These are phyloP conservation scores for Apiospora aurea DNA, from an alignment of 2,329 filamentous ascomycete genomes.

Conservation along the genomic window DNA sequence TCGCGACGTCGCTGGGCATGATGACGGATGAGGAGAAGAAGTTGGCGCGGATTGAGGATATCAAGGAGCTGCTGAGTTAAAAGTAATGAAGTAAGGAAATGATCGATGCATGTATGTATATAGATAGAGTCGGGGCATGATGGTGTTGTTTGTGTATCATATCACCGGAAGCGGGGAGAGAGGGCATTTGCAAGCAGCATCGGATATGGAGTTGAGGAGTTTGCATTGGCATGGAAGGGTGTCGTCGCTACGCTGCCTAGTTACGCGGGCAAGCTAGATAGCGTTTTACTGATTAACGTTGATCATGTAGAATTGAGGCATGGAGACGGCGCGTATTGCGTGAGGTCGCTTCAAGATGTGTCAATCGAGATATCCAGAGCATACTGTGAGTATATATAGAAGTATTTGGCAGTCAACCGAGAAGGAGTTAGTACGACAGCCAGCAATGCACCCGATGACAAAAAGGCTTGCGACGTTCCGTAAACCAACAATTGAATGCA, in stretches of 20 bases:
- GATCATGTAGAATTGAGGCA: neutral
- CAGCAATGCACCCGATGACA: no score
- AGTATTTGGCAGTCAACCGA: no score
- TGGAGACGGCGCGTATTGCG: neutral
- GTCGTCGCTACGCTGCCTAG: neutral
- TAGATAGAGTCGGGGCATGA: neutral
- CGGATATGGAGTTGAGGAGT: conserved; percentile 2
- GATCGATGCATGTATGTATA: neutral
- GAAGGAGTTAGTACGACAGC: no score
- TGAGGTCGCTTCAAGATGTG: no score
- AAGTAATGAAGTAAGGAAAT: neutral
- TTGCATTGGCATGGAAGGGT: neutral
- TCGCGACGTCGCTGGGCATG: conserved; percentile 93
- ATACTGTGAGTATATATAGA: no score
- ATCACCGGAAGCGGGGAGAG: neutral
- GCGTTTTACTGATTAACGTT: neutral
- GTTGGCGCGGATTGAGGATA: conserved; percentile 88
- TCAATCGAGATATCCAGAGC: no score
- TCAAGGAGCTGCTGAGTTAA: conserved; percentile 83
- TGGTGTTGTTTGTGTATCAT: neutral
- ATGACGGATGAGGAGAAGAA: conserved; percentile 95
- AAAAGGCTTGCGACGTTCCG: no score
- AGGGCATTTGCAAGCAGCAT: conserved; percentile 6
- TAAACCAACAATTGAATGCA: neutral
- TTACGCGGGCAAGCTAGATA: neutral